These are phyloP conservation scores for Rhipidocladum racemiflorum DNA, from an alignment of 176 grass and related monocot genomes.

Conservation along the genomic window DNA sequence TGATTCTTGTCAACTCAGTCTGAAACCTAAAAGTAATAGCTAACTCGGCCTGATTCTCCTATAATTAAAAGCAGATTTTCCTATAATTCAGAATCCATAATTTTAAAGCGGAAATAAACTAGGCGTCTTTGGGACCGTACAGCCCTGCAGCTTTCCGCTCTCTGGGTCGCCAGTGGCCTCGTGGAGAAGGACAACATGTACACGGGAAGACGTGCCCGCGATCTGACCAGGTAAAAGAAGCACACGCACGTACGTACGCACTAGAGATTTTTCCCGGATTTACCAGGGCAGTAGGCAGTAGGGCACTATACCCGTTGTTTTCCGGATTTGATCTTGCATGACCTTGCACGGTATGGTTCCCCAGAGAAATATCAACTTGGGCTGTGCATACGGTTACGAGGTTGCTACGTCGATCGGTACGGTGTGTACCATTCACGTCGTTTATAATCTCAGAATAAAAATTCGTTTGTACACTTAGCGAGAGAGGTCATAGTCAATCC, in stretches of 20 bases:
- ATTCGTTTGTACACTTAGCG: neutral
- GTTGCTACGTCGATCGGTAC: neutral
- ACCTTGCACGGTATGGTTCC: neutral
- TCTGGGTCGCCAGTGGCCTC: neutral
- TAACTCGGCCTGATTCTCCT: too few relatives aligned
- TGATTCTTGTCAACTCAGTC: too few relatives aligned
- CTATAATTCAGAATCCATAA: too few relatives aligned
- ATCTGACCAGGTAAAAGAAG: neutral
- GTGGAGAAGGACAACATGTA: neutral
- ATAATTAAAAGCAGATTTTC: too few relatives aligned
- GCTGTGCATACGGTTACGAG: neutral
- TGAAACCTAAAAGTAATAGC: too few relatives aligned
- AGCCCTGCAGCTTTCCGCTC: neutral
- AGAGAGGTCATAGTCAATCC: neutral
- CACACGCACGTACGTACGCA: neutral
- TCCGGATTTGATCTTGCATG: neutral
- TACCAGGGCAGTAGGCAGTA: too few relatives aligned
- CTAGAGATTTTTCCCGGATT: neutral
- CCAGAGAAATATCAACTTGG: neutral
- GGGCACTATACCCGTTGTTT: slow-evolving; percentile 5
- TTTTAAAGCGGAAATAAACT: too few relatives aligned
- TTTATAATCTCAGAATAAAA: neutral
- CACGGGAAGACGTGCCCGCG: neutral
- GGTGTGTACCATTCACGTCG: neutral
- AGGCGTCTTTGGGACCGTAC: too few relatives aligned